Evolutionary conservation across 2,329 filamentous ascomycete species (phyloP), one percentile per base, ranked within the genome.

Genomic region (Didymella arachidicola): DNA sequence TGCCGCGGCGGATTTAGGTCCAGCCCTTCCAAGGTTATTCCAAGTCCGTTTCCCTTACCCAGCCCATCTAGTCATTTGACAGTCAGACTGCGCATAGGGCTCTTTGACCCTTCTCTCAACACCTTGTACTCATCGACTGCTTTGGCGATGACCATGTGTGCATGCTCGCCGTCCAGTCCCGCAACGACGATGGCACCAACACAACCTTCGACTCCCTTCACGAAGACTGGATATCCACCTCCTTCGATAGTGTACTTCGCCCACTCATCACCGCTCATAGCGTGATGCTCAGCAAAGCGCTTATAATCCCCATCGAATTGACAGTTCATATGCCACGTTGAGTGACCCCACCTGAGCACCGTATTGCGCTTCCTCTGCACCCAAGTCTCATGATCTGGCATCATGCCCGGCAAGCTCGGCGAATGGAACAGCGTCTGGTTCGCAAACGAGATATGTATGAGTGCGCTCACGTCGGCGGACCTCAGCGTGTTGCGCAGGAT

Each of bases 101-200:
- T 75, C 54, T 65, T 68, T 29, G 68, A 73, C 11, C 72, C 73
- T 26, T 76, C 74, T 32, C 73, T 62, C 55, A 76, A 57, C 57
- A 72, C 71, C 72, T 65, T 81, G 65, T 83, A 83, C 61, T 86
- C 83, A 66, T 81, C 81, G 41, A 93, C 81, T 1, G 86, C 86
- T 72, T 93, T 89, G 0, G 90, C 84, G 69, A 94, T 87, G 36
- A 93, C 85, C 8, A 86, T 86, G 76, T 95, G 91, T 75, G 93
- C 90, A 78, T 93, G 85, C 67, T 90, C 82, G 76, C 93, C 89
- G 79, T 87, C 89, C 74, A 94, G 75, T 0, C 91, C 91, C 70
- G 87, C 90, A 1, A 94, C 89, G 18, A 93, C 86, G 25, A 93
- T 86, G 1, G 92, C 87, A 0, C 86, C 91, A 8, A 93, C 87